phyloP scores from a whole-genome alignment of 306 rosid genomes.

The Medicago arabica region DNA sequence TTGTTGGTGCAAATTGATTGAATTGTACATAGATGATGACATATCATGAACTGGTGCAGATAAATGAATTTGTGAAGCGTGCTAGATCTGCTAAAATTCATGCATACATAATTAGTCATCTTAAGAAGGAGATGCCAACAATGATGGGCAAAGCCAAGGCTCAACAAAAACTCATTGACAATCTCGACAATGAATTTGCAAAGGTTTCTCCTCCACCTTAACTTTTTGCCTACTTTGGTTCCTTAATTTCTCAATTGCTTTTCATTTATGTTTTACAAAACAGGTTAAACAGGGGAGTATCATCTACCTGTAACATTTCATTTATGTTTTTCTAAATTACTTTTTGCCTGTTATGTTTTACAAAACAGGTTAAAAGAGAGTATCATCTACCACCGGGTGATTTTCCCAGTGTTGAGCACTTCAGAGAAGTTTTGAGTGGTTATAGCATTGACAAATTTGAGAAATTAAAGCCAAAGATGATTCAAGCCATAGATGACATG shows the following conservation, averaged over 20 bases:
- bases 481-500: constrained; percentile 91
- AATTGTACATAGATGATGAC: not conserved
- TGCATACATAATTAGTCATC: constrained; percentile 88
- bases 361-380: constrained; percentile 79
- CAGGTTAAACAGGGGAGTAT: no score
- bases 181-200: constrained; percentile 76
- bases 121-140: constrained; percentile 91
- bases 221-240: not conserved
- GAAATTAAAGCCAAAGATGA: constrained; percentile 88
- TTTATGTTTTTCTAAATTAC: not conserved
- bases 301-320: constrained; percentile 88
- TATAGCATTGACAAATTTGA: constrained; percentile 85
- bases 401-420: constrained; percentile 82
- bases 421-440: constrained; percentile 62
- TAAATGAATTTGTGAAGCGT: constrained; percentile 93
- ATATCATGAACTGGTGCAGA: constrained; percentile 53
- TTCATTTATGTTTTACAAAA: not conserved
- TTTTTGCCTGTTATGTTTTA: not conserved
- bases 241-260: constrained; percentile 17
- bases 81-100: constrained; percentile 98
- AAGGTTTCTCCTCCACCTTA: constrained; percentile 56
- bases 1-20: constrained; percentile 8
- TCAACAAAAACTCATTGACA: constrained; percentile 78
- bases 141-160: constrained; percentile 93
- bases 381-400: constrained; percentile 87